These are phyloP conservation scores for Exophiala viscosa DNA, from an alignment of 2,329 filamentous ascomycete species.

Conservation along the genomic window DNA sequence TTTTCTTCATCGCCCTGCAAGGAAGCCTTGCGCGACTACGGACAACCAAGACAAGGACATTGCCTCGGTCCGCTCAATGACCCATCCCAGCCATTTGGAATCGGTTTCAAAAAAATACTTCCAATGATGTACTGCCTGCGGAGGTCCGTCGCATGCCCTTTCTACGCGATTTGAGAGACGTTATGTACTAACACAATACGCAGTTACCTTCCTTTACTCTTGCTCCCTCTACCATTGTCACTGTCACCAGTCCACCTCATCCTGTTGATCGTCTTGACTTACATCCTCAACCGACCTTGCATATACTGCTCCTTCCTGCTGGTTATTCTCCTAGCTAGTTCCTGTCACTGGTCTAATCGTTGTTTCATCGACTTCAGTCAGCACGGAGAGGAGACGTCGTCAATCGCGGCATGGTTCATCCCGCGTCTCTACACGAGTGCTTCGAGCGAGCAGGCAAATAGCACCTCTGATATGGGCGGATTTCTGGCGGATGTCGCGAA, in stretches of 20 bases:
- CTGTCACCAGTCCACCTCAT: conserved; percentile 69
- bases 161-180: background rate
- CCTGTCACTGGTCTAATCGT: conserved; percentile 81
- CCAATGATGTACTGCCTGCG: conserved; percentile 62
- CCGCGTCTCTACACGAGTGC: conserved; percentile 55
- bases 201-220: conserved; percentile 82
- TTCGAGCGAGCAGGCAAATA: conserved; percentile 22
- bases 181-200: conserved; percentile 1
- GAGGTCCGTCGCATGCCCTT: conserved; percentile 48
- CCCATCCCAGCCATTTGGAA: too few species aligned
- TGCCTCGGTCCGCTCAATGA: too few species aligned
- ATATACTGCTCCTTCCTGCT: conserved; percentile 97
- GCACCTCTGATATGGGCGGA: conserved; percentile 32
- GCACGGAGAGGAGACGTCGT: conserved; percentile 40
- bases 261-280: conserved; percentile 86
- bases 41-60: too few species aligned
- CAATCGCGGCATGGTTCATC: conserved; percentile 68
- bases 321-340: conserved; percentile 87
- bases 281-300: conserved; percentile 93
- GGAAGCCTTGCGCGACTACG: too few species aligned
- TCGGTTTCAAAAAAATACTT: too few species aligned
- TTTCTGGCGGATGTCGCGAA: conserved; percentile 54
- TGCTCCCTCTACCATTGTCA: conserved; percentile 81
- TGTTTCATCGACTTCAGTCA: conserved; percentile 83
- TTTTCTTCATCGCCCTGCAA: too few species aligned